Evolutionary conservation across 2,329 filamentous ascomycete genomes (phyloP), one percentile per base, ranked within the genome.

Genomic region (Claviceps maximensis): DNA sequence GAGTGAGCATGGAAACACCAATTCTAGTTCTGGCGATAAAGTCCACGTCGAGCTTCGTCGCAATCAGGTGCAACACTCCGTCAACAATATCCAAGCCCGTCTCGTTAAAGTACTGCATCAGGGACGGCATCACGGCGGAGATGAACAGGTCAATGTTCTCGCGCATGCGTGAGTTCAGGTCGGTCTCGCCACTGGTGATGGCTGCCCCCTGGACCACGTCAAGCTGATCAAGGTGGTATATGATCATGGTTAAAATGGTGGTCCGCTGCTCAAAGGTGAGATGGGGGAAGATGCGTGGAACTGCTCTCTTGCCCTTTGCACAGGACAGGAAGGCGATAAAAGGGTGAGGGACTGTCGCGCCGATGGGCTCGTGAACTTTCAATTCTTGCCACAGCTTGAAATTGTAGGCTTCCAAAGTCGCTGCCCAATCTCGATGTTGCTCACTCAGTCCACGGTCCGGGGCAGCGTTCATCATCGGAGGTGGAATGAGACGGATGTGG

Each of bases 311-410:
- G 63, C 93, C 93, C 74, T 98, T 98, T 60, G 84, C 82, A 63
- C 93, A 94, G 4, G 90, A 95, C 47, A 98, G 74, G 67, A 98
- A 91, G 47, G 90, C 88, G 60, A 98, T 96, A 70, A 98, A 98
- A 0, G 93, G 93, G 67, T 98, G 93, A 19, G 83, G 76, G 4
- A 86, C 80, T 51, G 84, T 87, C 47, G 74, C 78, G 29, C 80
- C 85, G 60, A 96, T 93, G 1, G 89, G 90, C 65, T 95, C 91
- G 70, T 95, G 88, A 49, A 98, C 88, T 72, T 94, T 95, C 50
- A 96, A 78, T 54, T 87, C 82, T 44, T 79, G 74, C 93, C 93
- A 98, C 13, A 98, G 76, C 65, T 85, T 82, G 49, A 80, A 74
- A 61, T 91, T 95, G 55, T 95, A 77, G n/a, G 74, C 68, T 55